Base-by-base conservation (phyloP, 345 rosid genomes). In the Citrus trifoliata region DNA sequence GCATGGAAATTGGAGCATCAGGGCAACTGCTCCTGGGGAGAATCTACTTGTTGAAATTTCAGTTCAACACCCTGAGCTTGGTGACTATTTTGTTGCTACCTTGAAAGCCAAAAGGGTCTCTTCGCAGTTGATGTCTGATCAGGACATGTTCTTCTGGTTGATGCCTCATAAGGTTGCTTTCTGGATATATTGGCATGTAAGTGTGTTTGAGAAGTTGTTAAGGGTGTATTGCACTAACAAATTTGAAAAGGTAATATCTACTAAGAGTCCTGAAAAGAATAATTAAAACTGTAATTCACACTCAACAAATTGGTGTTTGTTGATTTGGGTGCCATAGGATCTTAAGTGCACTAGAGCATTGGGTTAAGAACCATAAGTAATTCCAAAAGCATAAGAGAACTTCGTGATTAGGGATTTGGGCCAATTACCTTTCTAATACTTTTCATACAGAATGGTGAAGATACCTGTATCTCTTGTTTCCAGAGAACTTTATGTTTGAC, bases 151-250 rank as follows among this genome's bases (percentile, higher is more conserved):
- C 93, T 95, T 95, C 89, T 95, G 97, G 98, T 83, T 93, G 87
- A 91, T 95, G 97, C 99, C 99, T 81, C 99, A 93, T 65, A 93
- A 92, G 77, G 97, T 95, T 86, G 98, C 94, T 0, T 21, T 92
- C 40, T 95, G 97, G 97, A 93, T 95, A 81, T 95, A 93, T 80
- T 95, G 95, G 99, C 98, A 93, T 79, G 97, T 92, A 88, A 90
- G 99, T 93, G 40, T 25, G 56, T 70, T 66, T 63, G 30, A 72
- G 24, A 67, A 0, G 2, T 21, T 76, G 25, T 21, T 28, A 40
- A 38, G 3, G 51, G 6, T 68, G 30, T n/a, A 16, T 16, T 46
- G 35, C 37, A 46, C 24, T 46, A 33, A 27, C 4, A 56, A 46
- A 28, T 70, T 25, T 21, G 22, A 70, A 67, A 70, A 25, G 59